phyloP scores from a whole-genome alignment of 768 basidiomycete genomes.

The Pholiota microspora region DNA sequence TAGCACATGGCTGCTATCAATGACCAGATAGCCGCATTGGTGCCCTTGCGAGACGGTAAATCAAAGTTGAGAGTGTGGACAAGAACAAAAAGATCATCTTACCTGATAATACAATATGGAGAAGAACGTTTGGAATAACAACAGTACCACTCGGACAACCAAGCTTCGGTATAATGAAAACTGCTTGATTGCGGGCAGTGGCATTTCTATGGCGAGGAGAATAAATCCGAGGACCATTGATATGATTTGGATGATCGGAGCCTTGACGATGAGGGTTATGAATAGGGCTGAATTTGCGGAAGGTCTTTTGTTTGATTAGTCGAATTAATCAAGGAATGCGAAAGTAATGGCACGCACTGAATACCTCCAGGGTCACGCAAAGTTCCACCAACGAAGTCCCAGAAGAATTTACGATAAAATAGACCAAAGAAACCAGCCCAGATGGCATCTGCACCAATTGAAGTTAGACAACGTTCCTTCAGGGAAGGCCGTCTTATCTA shows the following conservation, averaged over 20 bases:
- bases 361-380: slow-evolving; percentile 76
- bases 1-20: slow-evolving; percentile 71
- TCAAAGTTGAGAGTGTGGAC: neutral
- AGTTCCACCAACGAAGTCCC: slow-evolving; percentile 88
- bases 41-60: slow-evolving; percentile 52
- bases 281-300: slow-evolving; percentile 60
- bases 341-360: slow-evolving; percentile 50
- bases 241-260: slow-evolving; percentile 71
- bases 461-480: slow-evolving; percentile 7
- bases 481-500: slow-evolving; percentile 17
- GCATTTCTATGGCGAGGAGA: slow-evolving; percentile 70
- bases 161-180: slow-evolving; percentile 65
- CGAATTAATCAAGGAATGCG: neutral
- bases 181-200: slow-evolving; percentile 55
- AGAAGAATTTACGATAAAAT: slow-evolving; percentile 92
- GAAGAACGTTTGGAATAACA: slow-evolving; percentile 62
- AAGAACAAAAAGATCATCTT: slow-evolving; percentile 13
- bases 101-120: slow-evolving; percentile 79
- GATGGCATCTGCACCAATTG: slow-evolving; percentile 53
- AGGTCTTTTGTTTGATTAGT: slow-evolving; percentile 41
- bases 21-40: slow-evolving; percentile 81
- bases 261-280: slow-evolving; percentile 71
- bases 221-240: slow-evolving; percentile 58
- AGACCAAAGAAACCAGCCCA: slow-evolving; percentile 84
- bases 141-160: slow-evolving; percentile 55